These are phyloP conservation scores for Amoeboradix gromovi DNA, from an alignment of 371 early-diverging fungal genomes.

Conservation along the genomic window DNA sequence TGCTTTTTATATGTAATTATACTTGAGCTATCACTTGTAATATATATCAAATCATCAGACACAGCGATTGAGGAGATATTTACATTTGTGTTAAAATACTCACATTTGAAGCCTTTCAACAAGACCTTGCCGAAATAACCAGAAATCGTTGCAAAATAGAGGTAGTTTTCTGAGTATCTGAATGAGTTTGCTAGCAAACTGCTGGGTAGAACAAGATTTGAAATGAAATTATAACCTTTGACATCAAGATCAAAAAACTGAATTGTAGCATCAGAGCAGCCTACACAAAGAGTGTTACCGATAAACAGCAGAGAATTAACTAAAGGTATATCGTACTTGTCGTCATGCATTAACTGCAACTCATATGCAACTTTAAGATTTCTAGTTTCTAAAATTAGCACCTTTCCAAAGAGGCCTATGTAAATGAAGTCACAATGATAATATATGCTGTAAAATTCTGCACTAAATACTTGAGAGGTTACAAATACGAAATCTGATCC, in stretches of 20 bases:
- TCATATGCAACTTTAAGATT: neutral
- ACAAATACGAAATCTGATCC: neutral
- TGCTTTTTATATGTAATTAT: neutral
- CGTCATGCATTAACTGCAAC: neutral
- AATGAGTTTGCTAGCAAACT: neutral
- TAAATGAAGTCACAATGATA: neutral
- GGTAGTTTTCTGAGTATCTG: neutral
- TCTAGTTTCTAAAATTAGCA: neutral
- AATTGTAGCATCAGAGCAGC: neutral
- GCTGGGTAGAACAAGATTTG: neutral
- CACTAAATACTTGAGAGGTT: neutral
- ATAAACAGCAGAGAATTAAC: neutral
- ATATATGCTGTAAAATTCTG: neutral
- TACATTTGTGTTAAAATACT: neutral
- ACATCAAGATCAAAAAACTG: neutral
- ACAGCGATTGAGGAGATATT: neutral
- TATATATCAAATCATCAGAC: neutral
- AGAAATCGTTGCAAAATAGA: neutral
- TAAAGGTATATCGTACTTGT: neutral
- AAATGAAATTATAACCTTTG: neutral
- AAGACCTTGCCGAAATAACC: neutral
- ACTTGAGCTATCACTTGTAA: neutral
- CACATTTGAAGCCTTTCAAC: neutral
- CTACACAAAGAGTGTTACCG: neutral
- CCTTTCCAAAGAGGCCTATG: neutral